Base-by-base conservation (phyloP, 2,329 filamentous ascomycete species). In the Aspergillus fructus region DNA sequence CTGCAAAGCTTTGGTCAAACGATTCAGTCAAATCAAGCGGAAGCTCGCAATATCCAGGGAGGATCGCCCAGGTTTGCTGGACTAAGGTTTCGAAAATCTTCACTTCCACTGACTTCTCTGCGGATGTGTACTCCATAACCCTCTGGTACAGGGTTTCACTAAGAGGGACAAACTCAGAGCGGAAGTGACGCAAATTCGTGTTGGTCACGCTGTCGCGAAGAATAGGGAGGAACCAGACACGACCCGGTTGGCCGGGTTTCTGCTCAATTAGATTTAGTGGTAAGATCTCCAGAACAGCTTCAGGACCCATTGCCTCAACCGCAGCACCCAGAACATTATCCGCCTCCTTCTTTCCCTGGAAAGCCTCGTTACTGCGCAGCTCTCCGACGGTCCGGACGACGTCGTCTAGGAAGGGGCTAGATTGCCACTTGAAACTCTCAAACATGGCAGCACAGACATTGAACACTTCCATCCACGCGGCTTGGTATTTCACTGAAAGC, bases 21-120 rank as follows among this genome's bases (percentile, higher is more conserved):
- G 90, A 82, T 61, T 87, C 80, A 5, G 75, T 77, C 42, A 93
- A 70, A 69, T 99, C 94, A 37, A 96, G 76, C 1, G 94, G 93
- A 53, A 97, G 79, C 71, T 97, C 91, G 73, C 94, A 97, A 78
- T 97, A 99, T 1, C 94, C 94, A 0, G 94, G 93, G 15, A 99
- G 82, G 51, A 90, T 88, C 0, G 91, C 91, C 94, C 94, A 99
- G 42, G 93, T 93, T 71, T 99, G 94, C 65, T 96, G 89, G 8
- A 99, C 91, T 4, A 99, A 81, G 0, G 94, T 97, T 77, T 99
- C 93, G 71, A 94, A 99, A 58, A 99, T 96, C 81, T 99, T 99
- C 70, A 94, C 85, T 73, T 97, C 92, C 83, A 96, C 93, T 0
- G 91, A 94, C 81, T 96, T 97, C 70, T 93, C 90, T 13, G 85